A percentile compares a stretch with the other conserved stretches of the same genome.
Evolutionary conservation across 2,329 filamentous ascomycete genomes (phyloP).

Genomic region (Cytospora leucostoma): DNA sequence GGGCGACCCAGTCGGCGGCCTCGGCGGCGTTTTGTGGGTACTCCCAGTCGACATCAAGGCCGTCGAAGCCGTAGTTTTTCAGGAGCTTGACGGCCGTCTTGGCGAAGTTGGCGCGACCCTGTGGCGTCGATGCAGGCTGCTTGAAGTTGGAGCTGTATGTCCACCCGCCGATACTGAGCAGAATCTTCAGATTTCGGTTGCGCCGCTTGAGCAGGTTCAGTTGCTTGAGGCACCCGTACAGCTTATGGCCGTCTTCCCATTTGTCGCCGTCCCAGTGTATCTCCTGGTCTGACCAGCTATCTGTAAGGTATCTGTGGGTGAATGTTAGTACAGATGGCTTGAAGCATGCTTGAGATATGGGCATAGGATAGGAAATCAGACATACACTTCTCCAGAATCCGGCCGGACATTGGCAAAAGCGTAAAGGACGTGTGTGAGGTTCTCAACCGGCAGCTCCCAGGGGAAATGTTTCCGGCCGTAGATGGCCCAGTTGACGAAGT

Average conservation of each 20-base stretch:
- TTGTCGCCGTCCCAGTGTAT: constrained; percentile 71
- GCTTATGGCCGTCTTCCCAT: constrained; percentile 77
- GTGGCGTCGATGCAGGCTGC: constrained; percentile 68
- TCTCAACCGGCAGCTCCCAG: constrained; percentile 76
- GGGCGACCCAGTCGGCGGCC: constrained; percentile 59
- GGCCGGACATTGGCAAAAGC: constrained; percentile 83
- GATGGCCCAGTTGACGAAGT: constrained; percentile 82
- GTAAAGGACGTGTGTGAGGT: constrained; percentile 87
- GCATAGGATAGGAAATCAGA: constrained; percentile 29
- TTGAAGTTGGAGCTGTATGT: constrained; percentile 86
- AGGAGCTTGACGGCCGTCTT: constrained; percentile 72
- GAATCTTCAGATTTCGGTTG: constrained; percentile 80
- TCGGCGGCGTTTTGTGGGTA: constrained; percentile 59
- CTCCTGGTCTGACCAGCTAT: constrained; percentile 68
- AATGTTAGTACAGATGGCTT: not conserved
- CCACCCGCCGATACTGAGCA: constrained; percentile 90
- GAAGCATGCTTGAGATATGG: not conserved
- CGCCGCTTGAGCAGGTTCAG: constrained; percentile 79
- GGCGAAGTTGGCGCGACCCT: constrained; percentile 73
- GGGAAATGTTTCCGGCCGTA: constrained; percentile 85
- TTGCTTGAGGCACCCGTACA: constrained; percentile 89
- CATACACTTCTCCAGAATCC: constrained; percentile 73
- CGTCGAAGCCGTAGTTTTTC: constrained; percentile 78
- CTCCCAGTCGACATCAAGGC: constrained; percentile 70
- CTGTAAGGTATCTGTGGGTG: constrained; percentile 49